Evolutionary conservation across 2,329 filamentous ascomycete genomes (phyloP), one percentile per base, ranked within the genome.

Genomic region (Microcera coccophila): DNA sequence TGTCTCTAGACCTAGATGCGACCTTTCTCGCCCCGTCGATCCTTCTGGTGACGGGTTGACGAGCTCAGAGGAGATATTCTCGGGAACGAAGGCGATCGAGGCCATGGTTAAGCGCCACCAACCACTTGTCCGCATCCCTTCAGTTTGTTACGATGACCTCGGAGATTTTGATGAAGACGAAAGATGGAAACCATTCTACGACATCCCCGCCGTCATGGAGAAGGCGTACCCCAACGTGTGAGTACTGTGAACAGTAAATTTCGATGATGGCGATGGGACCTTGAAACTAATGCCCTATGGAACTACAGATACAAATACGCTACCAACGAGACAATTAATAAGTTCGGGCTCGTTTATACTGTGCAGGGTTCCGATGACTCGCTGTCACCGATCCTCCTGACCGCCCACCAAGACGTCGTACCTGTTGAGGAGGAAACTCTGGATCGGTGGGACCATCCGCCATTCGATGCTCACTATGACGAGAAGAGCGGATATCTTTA

Each of bases 301-400:
- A 1, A 15, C 4, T 15, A 10, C 41, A 71, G 67, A n/a, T 66
- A 72, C 49, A 54, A 65, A 28, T 59, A 63, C 16, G 67, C 69
- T 42, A 54, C 51, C 11, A 54, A 72, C 4, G 74, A 80, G 40
- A 75, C 73, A 20, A 67, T 84, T 45, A 83, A 84, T 58, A 78
- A 72, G 0, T 72, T 79, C 35, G 80, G 79, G 4, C 64, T 84
- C 2, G 62, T 84, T 28, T 82, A 75, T 58, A 82, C 78, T 1
- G 66, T 81, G 48, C 54, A 73, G 12, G 80, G 79, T n/a, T 67
- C 65, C 2, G 67, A 81, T 32, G 44, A 63, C 1, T 62, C 62
- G 0, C 68, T 80, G 14, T 61, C 64, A 28, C 68, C 68, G 0
- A 54, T 65, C 11, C 54, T 71, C 10, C 49, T 70, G 5, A 58